Base-by-base conservation (phyloP, 163 green algal species). In the Scenedesmus sp. region DNA sequence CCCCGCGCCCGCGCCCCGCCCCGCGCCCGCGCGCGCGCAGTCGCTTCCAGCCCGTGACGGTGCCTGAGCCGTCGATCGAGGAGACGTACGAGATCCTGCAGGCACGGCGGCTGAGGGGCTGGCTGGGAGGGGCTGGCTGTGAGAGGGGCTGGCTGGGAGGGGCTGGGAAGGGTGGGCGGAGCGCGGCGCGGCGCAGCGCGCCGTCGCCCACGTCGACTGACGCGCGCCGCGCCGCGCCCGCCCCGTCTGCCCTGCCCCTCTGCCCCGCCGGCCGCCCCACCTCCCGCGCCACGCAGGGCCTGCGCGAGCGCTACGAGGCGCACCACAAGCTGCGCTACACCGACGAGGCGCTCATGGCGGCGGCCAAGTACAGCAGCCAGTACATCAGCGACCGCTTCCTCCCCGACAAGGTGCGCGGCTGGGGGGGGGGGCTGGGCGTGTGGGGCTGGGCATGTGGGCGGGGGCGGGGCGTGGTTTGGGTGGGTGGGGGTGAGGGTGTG, bases 251-350 rank as follows among this genome's bases (percentile, higher is more conserved):
- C 13, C 34, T 24, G 17, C 6, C 2, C 44, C 45, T 4, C 47
- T 48, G n/a, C n/a, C n/a, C n/a, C n/a, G n/a, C n/a, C n/a, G n/a
- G n/a, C n/a, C n/a, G n/a, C n/a, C n/a, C n/a, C n/a, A n/a, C n/a
- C n/a, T n/a, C n/a, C n/a, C n/a, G n/a, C n/a, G n/a, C n/a, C n/a
- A n/a, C n/a, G n/a, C 76, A 91, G 62, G 96, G 96, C 47, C 91
- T 99, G 64, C 87, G 94, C 20, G 95, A 99, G 87, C 88, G 96
- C 0, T 99, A 99, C 81, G 96, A 99, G 91, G 85, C 89, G n/a
- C 97, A 99, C 86, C 97, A 99, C 92, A 99, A 99, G 91, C 92
- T 99, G 81, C 88, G 88, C 18, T 99, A 98, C 90, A 97, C 93
- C 9, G 96, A 99, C 81, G 97, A 99, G 78, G 87, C 97, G 15